Conservation (phyloP, 2,329 filamentous ascomycete genomes). For the Diaporthe vaccinii region DNA sequence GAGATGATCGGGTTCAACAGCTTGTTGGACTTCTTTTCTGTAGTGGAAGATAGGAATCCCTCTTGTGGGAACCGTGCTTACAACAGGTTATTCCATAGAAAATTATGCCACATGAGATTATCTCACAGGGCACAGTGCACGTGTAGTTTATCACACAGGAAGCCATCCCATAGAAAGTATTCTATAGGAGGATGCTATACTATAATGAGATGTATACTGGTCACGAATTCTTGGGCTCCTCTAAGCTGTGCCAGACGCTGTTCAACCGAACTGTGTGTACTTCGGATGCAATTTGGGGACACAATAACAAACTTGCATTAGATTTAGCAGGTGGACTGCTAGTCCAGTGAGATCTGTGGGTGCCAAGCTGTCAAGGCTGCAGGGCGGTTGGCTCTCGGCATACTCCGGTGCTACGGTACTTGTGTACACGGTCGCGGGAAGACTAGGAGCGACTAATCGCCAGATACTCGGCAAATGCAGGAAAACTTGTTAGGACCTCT, state of each 20-base stretch:
- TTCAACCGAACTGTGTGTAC: not conserved
- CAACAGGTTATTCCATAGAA: too few species aligned
- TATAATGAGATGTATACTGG: not conserved
- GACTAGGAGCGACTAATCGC: not conserved
- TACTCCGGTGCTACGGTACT: not conserved
- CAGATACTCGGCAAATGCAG: constrained; percentile 27
- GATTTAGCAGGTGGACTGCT: not conserved
- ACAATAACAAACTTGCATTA: not conserved
- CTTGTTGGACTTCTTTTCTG: too few species aligned
- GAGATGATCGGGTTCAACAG: too few species aligned
- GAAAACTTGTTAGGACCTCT: not conserved
- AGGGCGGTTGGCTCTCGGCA: not conserved
- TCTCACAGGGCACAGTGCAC: too few species aligned
- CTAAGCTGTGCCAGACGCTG: not conserved
- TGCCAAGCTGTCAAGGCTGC: constrained; percentile 22
- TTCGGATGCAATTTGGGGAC: not conserved
- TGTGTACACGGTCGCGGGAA: not conserved
- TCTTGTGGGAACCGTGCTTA: too few species aligned
- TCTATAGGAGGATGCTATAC: not conserved
- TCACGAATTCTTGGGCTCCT: not conserved
- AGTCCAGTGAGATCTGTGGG: not conserved
- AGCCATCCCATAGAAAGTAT: too few species aligned
- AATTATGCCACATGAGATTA: too few species aligned
- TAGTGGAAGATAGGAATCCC: too few species aligned
- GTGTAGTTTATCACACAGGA: not conserved